Conservation (phyloP, 805 yeast genomes). For the Candida maris region DNA sequence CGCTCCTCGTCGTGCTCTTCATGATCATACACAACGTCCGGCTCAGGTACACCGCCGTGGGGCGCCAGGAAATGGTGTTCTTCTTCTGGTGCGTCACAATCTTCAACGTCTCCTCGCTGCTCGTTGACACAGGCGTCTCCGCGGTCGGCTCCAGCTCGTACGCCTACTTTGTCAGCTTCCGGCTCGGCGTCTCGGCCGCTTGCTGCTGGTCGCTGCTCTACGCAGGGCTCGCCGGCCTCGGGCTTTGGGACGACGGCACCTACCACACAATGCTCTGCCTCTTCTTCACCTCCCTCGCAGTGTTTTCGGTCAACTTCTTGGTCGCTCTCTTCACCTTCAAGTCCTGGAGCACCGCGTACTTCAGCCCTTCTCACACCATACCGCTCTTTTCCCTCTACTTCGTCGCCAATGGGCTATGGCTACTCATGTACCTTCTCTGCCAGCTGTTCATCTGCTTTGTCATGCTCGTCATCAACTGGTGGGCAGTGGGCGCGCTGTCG, state of each 20-base stretch:
- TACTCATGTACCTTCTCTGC: conserved; percentile 59
- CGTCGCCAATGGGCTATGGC: conserved; percentile 63
- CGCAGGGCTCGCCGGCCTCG: conserved; percentile 80
- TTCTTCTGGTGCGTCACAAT: conserved; percentile 60
- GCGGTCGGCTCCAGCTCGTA: conserved; percentile 78
- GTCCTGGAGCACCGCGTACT: conserved; percentile 51
- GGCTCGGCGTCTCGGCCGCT: conserved; percentile 69
- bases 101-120: conserved; percentile 59
- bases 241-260: conserved; percentile 95
- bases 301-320: conserved; percentile 65
- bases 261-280: conserved; percentile 54
- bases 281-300: conserved; percentile 46
- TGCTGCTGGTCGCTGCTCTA: conserved; percentile 65
- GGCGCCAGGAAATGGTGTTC: conserved; percentile 78
- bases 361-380: conserved; percentile 52
- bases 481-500: conserved; percentile 87
- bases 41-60: conserved; percentile 90
- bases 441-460: conserved; percentile 66
- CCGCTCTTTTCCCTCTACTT: conserved; percentile 69
- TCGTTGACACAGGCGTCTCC: conserved; percentile 89
- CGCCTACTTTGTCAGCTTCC: conserved; percentile 80
- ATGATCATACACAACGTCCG: conserved; percentile 75
- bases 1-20: conserved; percentile 58
- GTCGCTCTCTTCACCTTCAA: conserved; percentile 72
- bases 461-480: conserved; percentile 62